phyloP scores from a whole-genome alignment of 1,284 basidiomycete genomes.

The Microbotryum saponariae region DNA sequence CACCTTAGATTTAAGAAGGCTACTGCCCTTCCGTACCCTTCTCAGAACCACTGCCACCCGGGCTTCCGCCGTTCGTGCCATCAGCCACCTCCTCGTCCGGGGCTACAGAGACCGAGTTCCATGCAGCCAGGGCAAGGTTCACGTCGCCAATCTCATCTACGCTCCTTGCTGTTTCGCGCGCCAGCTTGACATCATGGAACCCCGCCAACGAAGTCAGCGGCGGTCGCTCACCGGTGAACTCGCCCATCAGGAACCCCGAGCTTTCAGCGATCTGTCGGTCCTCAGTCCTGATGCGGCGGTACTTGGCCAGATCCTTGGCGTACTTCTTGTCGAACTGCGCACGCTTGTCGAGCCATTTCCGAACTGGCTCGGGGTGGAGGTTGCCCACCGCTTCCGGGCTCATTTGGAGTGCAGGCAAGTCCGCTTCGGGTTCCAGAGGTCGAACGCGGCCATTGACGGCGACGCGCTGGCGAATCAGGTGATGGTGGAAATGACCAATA shows the following conservation, averaged over 20 bases:
- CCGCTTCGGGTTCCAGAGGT: conserved; percentile 61
- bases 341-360: conserved; percentile 49
- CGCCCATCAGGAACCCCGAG: conserved; percentile 39
- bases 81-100: conserved; percentile 24
- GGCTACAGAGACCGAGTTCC: conserved; percentile 13
- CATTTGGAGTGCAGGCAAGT: conserved; percentile 60
- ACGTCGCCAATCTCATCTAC: conserved; percentile 28
- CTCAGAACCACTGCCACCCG: too few species aligned
- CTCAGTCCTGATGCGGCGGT: conserved; percentile 31
- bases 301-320: conserved; percentile 35
- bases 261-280: conserved; percentile 10
- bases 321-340: conserved; percentile 56
- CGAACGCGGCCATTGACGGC: conserved; percentile 66
- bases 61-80: conserved; percentile 4
- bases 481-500: conserved; percentile 32
- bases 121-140: conserved; percentile 18
- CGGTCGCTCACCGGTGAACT: conserved; percentile 60
- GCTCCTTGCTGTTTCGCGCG: conserved; percentile 36
- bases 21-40: too few species aligned
- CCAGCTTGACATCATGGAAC: conserved; percentile 35
- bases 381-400: conserved; percentile 51
- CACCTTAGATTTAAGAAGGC: too few species aligned
- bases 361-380: conserved; percentile 51
- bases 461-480: conserved; percentile 81
- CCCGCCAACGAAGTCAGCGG: conserved; percentile 54